Percentiles rank a stretch among this genome's conserved stretches.
Conservation (phyloP, 1,139 yeast genomes). For the Geotrichum klebahnii region DNA sequence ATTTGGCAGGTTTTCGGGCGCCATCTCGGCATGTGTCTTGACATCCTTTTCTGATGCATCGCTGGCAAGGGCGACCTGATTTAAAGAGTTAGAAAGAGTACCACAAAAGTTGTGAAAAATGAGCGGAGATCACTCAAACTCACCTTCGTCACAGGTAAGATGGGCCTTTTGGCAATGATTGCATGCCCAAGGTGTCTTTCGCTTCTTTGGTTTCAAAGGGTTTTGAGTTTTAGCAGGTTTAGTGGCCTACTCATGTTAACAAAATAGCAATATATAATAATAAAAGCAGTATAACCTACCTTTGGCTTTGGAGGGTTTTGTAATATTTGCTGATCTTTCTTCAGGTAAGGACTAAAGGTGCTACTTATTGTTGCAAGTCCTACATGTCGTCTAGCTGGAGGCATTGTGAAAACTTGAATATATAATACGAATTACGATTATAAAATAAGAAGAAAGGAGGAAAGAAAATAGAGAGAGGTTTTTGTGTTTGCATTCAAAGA, state of each 20-base stretch:
- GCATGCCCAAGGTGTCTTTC: conserved; percentile 79
- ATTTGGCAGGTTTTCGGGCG: conserved; percentile 78
- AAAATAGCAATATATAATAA: background rate
- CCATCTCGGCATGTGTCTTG: conserved; percentile 76
- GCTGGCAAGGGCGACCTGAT: conserved; percentile 68
- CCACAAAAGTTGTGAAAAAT: background rate
- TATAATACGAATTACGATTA: conserved; percentile 2
- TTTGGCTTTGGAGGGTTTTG: conserved; percentile 9
- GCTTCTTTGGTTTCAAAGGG: conserved; percentile 24
- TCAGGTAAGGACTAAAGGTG: conserved; percentile 11
- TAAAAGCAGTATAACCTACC: background rate
- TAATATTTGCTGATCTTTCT: conserved; percentile 7
- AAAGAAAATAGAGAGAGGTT: too few species aligned
- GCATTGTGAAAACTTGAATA: too few species aligned
- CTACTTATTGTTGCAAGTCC: conserved; percentile 10
- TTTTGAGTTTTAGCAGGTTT: conserved; percentile 5
- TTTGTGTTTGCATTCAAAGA: too few species aligned
- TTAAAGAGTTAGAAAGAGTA: background rate
- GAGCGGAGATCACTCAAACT: background rate
- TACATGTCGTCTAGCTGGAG: conserved; percentile 1
- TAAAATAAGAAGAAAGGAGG: conserved; percentile 1
- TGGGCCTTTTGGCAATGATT: conserved; percentile 85
- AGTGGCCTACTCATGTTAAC: background rate
- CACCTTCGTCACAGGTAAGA: conserved; percentile 73
- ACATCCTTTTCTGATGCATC: conserved; percentile 63